These are phyloP conservation scores for Gymnopilus junonius DNA, from an alignment of 768 basidiomycete genomes.

Conservation along the genomic window DNA sequence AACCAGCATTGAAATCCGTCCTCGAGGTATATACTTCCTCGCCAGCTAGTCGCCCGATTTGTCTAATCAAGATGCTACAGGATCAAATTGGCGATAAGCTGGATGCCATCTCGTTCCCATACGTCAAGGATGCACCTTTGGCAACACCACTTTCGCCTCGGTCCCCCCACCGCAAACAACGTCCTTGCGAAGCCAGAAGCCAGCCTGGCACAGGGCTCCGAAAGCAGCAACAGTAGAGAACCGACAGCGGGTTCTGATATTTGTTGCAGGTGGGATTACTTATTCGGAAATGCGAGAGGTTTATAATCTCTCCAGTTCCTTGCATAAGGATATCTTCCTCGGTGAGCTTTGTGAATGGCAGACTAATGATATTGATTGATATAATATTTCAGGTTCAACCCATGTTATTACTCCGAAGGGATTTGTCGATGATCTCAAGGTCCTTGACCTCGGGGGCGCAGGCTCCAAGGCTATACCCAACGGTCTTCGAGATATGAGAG, in stretches of 20 bases:
- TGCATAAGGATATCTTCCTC: constrained; percentile 91
- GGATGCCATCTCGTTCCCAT: constrained; percentile 84
- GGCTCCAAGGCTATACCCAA: constrained; percentile 77
- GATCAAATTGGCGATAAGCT: constrained; percentile 83
- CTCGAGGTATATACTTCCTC: constrained; percentile 65
- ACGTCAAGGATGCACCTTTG: constrained; percentile 80
- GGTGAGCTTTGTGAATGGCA: constrained; percentile 50
- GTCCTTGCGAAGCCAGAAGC: constrained; percentile 88
- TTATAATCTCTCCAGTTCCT: constrained; percentile 73
- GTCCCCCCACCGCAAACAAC: constrained; percentile 60
- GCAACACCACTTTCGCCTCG: constrained; percentile 50
- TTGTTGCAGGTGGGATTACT: constrained; percentile 94
- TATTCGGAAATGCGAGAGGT: constrained; percentile 93
- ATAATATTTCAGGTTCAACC: constrained; percentile 75
- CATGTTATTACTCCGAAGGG: constrained; percentile 82
- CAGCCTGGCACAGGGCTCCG: constrained; percentile 85
- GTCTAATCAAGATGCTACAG: constrained; percentile 40
- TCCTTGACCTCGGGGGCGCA: constrained; percentile 84
- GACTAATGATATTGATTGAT: background rate
- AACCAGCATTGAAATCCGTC: constrained; percentile 79
- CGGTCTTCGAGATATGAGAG: constrained; percentile 57
- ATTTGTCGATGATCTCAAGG: constrained; percentile 87
- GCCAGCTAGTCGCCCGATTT: background rate
- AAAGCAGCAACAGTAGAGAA: constrained; percentile 54
- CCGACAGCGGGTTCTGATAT: constrained; percentile 82